These are phyloP conservation scores for Cerioporus squamosus DNA, from an alignment of 1,284 basidiomycete species.

Conservation along the genomic window DNA sequence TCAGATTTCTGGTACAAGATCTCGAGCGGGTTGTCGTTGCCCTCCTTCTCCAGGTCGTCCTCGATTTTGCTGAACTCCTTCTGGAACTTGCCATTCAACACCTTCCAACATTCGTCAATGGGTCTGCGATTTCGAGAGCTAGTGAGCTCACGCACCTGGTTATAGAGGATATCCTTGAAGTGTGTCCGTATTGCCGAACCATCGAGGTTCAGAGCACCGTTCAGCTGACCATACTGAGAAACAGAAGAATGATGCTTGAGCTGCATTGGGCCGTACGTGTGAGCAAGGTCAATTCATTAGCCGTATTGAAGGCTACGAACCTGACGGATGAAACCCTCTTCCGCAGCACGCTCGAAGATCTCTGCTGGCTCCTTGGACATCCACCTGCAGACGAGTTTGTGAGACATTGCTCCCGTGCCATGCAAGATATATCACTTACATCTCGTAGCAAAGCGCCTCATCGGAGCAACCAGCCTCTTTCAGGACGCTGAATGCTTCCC, in stretches of 20 bases:
- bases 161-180: constrained; percentile 62
- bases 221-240: constrained; percentile 67
- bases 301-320: constrained; percentile 29
- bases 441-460: constrained; percentile 69
- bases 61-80: constrained; percentile 60
- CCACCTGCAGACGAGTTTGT: constrained; percentile 48
- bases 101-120: constrained; percentile 33
- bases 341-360: constrained; percentile 69
- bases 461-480: constrained; percentile 71
- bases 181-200: constrained; percentile 51
- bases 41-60: constrained; percentile 61
- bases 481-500: constrained; percentile 63
- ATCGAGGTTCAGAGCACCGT: constrained; percentile 58
- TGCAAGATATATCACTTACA: constrained; percentile 41
- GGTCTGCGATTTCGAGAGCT: not conserved
- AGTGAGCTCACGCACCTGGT: constrained; percentile 44
- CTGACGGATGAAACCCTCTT: constrained; percentile 66
- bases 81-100: constrained; percentile 65
- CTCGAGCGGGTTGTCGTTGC: constrained; percentile 58
- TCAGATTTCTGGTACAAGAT: constrained; percentile 55
- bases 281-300: not conserved
- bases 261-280: constrained; percentile 32
- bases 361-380: constrained; percentile 77
- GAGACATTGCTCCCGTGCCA: not conserved
- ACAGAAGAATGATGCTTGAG: constrained; percentile 65